These are phyloP conservation scores for Ochetophila trinervis DNA, from an alignment of 306 rosid genomes.

Conservation along the genomic window DNA sequence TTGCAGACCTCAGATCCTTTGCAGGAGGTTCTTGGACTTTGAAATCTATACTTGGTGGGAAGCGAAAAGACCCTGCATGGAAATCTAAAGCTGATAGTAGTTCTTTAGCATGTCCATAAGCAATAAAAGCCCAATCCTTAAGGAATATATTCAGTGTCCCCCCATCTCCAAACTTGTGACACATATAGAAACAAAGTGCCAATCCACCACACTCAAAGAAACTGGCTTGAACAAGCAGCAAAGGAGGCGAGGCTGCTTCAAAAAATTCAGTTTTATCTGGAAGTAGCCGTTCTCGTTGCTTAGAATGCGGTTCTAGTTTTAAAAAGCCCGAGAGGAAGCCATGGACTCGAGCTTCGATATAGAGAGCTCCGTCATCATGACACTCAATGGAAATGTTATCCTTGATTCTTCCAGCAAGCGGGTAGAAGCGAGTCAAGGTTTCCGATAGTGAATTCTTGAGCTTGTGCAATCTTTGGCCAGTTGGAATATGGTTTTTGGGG, in stretches of 20 bases:
- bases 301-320: slow-evolving; percentile 1
- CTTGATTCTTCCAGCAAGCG: slow-evolving; percentile 47
- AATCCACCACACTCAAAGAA: slow-evolving; percentile 53
- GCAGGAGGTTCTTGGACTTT: not conserved
- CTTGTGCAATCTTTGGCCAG: slow-evolving; percentile 13
- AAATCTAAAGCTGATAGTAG: not conserved
- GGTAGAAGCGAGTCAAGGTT: slow-evolving; percentile 42
- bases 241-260: slow-evolving; percentile 15
- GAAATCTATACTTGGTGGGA: not conserved
- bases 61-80: slow-evolving; percentile 21
- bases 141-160: slow-evolving; percentile 38
- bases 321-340: slow-evolving; percentile 26
- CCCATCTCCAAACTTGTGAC: slow-evolving; percentile 48
- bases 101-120: not conserved
- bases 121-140: slow-evolving; percentile 31
- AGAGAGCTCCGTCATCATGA: slow-evolving; percentile 40
- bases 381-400: slow-evolving; percentile 36
- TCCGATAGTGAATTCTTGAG: slow-evolving; percentile 43
- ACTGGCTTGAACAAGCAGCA: slow-evolving; percentile 39
- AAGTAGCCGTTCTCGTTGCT: slow-evolving; percentile 19
- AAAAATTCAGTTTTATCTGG: slow-evolving; percentile 14
- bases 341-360: slow-evolving; percentile 20
- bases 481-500: not conserved
- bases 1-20: not conserved
- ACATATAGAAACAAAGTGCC: slow-evolving; percentile 37